Conservation (phyloP, 2,329 filamentous ascomycete species). For the Xylariales sp. region DNA sequence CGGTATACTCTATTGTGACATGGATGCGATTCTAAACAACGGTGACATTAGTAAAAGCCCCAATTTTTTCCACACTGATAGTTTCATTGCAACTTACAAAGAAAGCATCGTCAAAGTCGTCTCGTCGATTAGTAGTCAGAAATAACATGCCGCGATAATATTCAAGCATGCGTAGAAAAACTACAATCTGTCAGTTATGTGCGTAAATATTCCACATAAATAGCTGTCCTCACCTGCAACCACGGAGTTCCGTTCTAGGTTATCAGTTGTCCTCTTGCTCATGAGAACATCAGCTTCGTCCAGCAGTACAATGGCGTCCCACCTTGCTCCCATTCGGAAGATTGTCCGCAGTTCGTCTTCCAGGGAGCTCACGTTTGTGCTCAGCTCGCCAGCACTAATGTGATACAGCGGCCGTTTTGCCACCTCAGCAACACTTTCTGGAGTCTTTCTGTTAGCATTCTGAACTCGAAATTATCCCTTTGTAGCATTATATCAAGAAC, state of each 20-base stretch:
- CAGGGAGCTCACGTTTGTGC: slow-evolving; percentile 9
- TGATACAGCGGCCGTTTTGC: slow-evolving; percentile 12
- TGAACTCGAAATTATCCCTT: too few species aligned
- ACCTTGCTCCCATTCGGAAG: slow-evolving; percentile 68
- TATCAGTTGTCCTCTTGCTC: slow-evolving; percentile 19
- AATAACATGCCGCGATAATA: slow-evolving; percentile 46
- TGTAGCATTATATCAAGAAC: too few species aligned
- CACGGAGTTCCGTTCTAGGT: slow-evolving; percentile 35
- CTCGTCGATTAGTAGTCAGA: slow-evolving; percentile 42
- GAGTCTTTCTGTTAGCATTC: too few species aligned
- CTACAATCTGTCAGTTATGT: too few species aligned
- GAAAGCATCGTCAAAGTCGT: slow-evolving; percentile 15
- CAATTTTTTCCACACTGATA: too few species aligned
- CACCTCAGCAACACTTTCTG: slow-evolving; percentile 9
- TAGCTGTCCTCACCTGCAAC: too few species aligned
- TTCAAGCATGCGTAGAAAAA: slow-evolving; percentile 38
- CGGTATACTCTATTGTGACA: too few species aligned
- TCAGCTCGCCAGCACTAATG: slow-evolving; percentile 13
- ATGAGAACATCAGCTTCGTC: slow-evolving; percentile 67
- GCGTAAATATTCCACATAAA: too few species aligned
- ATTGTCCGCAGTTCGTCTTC: slow-evolving; percentile 8
- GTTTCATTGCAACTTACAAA: too few species aligned
- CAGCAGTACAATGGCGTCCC: slow-evolving; percentile 68
- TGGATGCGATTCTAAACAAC: slow-evolving; percentile 5
- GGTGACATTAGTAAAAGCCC: too few species aligned